Percentiles rank a stretch among this genome's conserved stretches.
Conservation (phyloP, 1,284 basidiomycete genomes). For the Pseudozyma thailandica region DNA sequence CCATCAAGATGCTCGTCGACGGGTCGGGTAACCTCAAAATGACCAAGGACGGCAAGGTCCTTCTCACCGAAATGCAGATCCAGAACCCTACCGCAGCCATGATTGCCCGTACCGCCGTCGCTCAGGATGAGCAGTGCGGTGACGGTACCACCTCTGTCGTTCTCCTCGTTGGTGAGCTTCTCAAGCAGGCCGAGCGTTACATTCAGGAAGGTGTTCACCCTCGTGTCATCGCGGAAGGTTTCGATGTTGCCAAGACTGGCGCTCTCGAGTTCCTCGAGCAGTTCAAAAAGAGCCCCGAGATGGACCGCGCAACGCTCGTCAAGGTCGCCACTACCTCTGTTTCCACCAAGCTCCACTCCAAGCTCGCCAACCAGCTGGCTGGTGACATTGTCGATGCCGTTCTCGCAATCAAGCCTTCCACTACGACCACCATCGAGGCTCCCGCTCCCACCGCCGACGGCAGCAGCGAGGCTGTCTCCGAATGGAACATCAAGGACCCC, state of each 20-base stretch:
- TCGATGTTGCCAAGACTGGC: conserved; percentile 97
- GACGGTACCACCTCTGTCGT: conserved; percentile 99
- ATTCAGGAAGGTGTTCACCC: conserved; percentile 99
- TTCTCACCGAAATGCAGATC: conserved; percentile 99
- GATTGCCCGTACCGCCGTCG: conserved; percentile 97
- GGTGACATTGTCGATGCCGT: conserved; percentile 96
- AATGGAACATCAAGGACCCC: conserved; percentile 71
- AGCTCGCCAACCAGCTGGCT: conserved; percentile 87
- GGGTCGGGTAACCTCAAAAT: conserved; percentile 99
- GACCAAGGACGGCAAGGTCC: conserved; percentile 99
- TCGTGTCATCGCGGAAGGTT: conserved; percentile 92
- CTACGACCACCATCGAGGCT: conserved; percentile 42
- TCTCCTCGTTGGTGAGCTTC: conserved; percentile 92
- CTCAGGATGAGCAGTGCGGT: conserved; percentile 98
- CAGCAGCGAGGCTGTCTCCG: conserved; percentile 54
- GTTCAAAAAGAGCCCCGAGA: conserved; percentile 78
- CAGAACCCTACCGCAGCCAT: conserved; percentile 97
- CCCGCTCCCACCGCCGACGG: conserved; percentile 59
- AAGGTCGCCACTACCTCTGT: conserved; percentile 94
- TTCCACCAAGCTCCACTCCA: conserved; percentile 87
- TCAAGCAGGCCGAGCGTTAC: conserved; percentile 97
- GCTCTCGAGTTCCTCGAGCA: conserved; percentile 92
- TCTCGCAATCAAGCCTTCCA: conserved; percentile 77
- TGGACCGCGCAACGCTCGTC: conserved; percentile 90
- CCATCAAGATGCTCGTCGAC: conserved; percentile 99